Evolutionary conservation across 2,329 filamentous ascomycete genomes (phyloP).

Genomic region (Acephala macrosclerotiorum): DNA sequence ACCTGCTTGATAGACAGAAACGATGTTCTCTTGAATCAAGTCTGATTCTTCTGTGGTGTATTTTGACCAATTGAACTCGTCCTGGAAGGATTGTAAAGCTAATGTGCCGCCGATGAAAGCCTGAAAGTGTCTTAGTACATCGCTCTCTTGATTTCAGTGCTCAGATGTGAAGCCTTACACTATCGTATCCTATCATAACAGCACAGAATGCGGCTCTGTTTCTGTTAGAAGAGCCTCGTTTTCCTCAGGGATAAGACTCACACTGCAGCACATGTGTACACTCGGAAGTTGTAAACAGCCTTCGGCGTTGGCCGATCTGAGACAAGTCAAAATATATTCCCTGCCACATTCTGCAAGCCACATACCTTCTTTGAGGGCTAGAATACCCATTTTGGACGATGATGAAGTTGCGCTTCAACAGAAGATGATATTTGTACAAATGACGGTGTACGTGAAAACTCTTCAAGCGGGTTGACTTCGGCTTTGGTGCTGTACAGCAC

Average conservation of each 20-base stretch:
- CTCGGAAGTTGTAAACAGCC: slow-evolving; percentile 33
- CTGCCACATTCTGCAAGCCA: slow-evolving; percentile 38
- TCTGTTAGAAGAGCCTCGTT: slow-evolving; percentile 1
- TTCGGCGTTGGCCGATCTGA: slow-evolving; percentile 37
- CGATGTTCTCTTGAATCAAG: slow-evolving; percentile 76
- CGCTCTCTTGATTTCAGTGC: background rate
- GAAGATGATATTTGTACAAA: background rate
- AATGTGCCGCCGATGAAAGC: slow-evolving; percentile 83
- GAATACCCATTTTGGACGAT: background rate
- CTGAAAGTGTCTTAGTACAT: background rate
- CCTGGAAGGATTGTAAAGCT: slow-evolving; percentile 71
- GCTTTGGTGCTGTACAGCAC: background rate
- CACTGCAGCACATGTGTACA: slow-evolving; percentile 53
- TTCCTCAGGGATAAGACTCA: slow-evolving; percentile 49
- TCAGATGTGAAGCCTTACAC: slow-evolving; percentile 36
- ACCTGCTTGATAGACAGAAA: slow-evolving; percentile 82
- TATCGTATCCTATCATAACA: slow-evolving; percentile 66
- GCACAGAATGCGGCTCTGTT: slow-evolving; percentile 60
- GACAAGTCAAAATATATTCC: slow-evolving; percentile 41
- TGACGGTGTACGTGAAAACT: background rate
- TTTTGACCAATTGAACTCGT: slow-evolving; percentile 72
- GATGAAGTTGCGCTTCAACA: background rate
- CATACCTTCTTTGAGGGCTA: slow-evolving; percentile 54
- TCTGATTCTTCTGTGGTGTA: slow-evolving; percentile 53
- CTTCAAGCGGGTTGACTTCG: slow-evolving; percentile 7